Evolutionary conservation across 164 flowering plant species (phyloP).

Genomic region (Umbilicus rupestris): DNA sequence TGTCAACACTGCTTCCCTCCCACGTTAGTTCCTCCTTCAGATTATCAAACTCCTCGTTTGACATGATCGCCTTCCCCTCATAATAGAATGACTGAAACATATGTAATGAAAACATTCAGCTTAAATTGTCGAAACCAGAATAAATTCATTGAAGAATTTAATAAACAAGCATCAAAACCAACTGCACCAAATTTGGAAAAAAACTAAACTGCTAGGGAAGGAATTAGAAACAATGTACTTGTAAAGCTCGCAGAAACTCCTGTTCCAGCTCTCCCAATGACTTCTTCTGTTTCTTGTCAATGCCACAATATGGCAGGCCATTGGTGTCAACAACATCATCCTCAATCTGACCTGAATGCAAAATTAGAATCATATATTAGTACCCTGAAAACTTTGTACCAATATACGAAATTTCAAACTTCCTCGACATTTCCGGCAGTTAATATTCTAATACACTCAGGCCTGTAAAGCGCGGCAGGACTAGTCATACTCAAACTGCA

Average conservation of each 20-base stretch:
- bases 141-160: too few species aligned
- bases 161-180: too few species aligned
- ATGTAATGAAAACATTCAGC: neutral
- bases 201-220: too few species aligned
- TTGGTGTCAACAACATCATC: conserved; percentile 69
- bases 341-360: conserved; percentile 50
- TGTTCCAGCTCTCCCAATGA: conserved; percentile 86
- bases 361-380: neutral
- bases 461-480: neutral
- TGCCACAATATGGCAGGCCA: conserved; percentile 67
- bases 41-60: conserved; percentile 95
- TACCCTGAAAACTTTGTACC: too few species aligned
- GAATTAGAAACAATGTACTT: conserved; percentile 26
- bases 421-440: too few species aligned
- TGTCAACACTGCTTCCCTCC: conserved; percentile 99
- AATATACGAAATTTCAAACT: too few species aligned
- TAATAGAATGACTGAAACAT: conserved; percentile 77
- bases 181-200: too few species aligned
- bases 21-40: conserved; percentile 98
- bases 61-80: conserved; percentile 89
- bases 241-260: conserved; percentile 92
- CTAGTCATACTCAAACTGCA: neutral
- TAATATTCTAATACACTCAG: too few species aligned
- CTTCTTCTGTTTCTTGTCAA: conserved; percentile 68
- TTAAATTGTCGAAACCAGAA: too few species aligned